Base-by-base conservation (phyloP, 345 rosid species). In the Carallia pectinifolia region DNA sequence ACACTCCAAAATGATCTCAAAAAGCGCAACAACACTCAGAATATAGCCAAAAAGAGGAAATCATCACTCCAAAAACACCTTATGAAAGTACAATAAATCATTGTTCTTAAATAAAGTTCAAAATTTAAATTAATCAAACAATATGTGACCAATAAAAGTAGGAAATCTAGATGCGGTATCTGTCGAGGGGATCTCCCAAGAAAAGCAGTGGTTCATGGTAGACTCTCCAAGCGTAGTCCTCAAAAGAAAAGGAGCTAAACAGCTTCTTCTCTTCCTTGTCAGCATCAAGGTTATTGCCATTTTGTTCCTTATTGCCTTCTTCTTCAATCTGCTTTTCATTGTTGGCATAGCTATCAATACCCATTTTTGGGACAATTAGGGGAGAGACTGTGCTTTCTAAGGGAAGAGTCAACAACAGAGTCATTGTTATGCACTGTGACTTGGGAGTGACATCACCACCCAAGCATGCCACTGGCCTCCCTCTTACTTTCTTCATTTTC, bases 221-320 rank as follows among this genome's bases (percentile, higher is more conserved):
- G 17, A 84, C 88, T 81, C 86, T 83, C 96, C 98, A 86, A 12
- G 98, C 96, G 69, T 92, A 92, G 48, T 86, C 95, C 75, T 92
- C 90, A 33, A 92, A 90, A 37, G 76, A 13, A 75, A 92, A 88
- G 5, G 91, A 83, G 23, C 36, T 74, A 53, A 88, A 92, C 70
- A 69, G 55, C 18, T 6, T 77, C 18, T 6, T 77, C 67, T 72
- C 62, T 19, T 71, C 77, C 37, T 66, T 66, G 15, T 63, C 9
- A 38, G 3, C 60, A 56, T 23, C 18, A 30, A 1, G 15, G 4
- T 13, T 23, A 23, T 23, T 50, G 62, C 39, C 61, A 54, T n/a
- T 30, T 27, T 60, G 67, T 33, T 47, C 75, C 6, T 71, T 23
- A 23, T 23, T 23, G 23, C 23, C 68, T 0, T 67, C 80, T 30